A percentile compares a stretch with the other conserved stretches of the same genome.
These are phyloP conservation scores for Diatrype stigma DNA, from an alignment of 2,329 filamentous ascomycete species.

Conservation along the genomic window DNA sequence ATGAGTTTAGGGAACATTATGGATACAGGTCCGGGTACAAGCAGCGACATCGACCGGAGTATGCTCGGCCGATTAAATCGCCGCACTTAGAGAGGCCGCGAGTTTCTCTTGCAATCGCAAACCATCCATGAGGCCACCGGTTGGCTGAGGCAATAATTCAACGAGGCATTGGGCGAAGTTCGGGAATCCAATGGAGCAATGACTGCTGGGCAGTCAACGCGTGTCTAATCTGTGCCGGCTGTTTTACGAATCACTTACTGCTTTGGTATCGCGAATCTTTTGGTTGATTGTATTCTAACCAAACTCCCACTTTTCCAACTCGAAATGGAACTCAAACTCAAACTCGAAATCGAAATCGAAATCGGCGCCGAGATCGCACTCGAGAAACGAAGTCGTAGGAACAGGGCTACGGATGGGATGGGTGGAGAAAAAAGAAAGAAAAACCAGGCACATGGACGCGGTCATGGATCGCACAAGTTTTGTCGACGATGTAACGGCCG, in stretches of 20 bases:
- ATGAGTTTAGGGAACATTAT: slow-evolving; percentile 52
- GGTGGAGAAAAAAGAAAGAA: slow-evolving; percentile 6
- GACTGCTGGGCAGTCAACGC: slow-evolving; percentile 17
- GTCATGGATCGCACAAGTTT: neutral
- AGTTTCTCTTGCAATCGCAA: neutral
- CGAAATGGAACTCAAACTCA: no score
- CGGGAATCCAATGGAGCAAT: slow-evolving; percentile 7
- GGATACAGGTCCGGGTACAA: slow-evolving; percentile 34
- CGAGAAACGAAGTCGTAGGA: slow-evolving; percentile 3
- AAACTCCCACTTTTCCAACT: slow-evolving; percentile 3
- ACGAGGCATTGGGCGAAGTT: slow-evolving; percentile 2
- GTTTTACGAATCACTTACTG: neutral
- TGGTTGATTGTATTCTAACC: slow-evolving; percentile 3
- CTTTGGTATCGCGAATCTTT: slow-evolving; percentile 1
- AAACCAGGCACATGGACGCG: slow-evolving; percentile 1
- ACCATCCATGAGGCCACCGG: slow-evolving; percentile 1
- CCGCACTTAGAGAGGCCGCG: slow-evolving; percentile 16
- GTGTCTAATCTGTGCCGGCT: neutral
- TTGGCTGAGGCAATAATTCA: slow-evolving; percentile 7
- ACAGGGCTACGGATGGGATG: slow-evolving; percentile 11
- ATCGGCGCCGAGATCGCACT: slow-evolving; percentile 9
- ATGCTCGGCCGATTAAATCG: slow-evolving; percentile 52
- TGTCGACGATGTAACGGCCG: slow-evolving; percentile 1
- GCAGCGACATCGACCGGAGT: slow-evolving; percentile 49
- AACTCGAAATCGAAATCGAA: neutral